Evolutionary conservation across 768 basidiomycete species (phyloP), one percentile per base, ranked within the genome.

Genomic region (Amanita jacksonii): DNA sequence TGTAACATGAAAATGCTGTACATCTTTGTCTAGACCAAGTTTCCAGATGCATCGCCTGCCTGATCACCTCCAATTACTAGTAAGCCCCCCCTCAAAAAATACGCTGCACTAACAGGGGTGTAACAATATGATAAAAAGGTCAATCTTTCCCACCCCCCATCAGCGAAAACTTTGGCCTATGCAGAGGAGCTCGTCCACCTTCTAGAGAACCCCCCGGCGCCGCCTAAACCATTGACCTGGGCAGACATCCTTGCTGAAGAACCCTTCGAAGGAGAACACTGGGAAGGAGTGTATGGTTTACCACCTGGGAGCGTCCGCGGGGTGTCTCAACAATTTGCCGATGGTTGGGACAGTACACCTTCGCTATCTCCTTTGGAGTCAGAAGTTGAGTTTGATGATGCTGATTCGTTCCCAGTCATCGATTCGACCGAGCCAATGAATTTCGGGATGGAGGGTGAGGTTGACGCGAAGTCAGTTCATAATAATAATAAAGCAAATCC

Each of bases 191-290:
- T 74, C 50, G 64, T 81, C 5, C 63, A 79, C 23, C 56, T 52
- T 1, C 57, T 72, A 10, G 61, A 56, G 19, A 69, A 79, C 47
- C 78, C 76, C 18, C 63, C 64, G 1, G 52, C 60, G 3, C 52
- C 61, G 1, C 58, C 66, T 5, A 57, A 65, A 3, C 52, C 66
- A 1, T 60, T 87, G 5, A 85, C 82, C 3, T 91, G 88, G 88
- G 67, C 70, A 47, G 71, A 77, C n/a, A 89, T 91, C 40, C 69
- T 90, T 12, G 73, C 73, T 1, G 86, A 87, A 53, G 87, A 89
- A 45, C 85, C 86, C 3, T 84, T 86, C 49, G 83, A 89, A 59
- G 88, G 84, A 12, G 78, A 89, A 49, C 87, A 89, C 53, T 89
- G 86, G 86, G 74, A 85, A 54, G 83, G 83, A 1, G 74, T 74